These are phyloP conservation scores for Moesziomyces sp. DNA, from an alignment of 1,284 basidiomycete genomes.

Conservation along the genomic window DNA sequence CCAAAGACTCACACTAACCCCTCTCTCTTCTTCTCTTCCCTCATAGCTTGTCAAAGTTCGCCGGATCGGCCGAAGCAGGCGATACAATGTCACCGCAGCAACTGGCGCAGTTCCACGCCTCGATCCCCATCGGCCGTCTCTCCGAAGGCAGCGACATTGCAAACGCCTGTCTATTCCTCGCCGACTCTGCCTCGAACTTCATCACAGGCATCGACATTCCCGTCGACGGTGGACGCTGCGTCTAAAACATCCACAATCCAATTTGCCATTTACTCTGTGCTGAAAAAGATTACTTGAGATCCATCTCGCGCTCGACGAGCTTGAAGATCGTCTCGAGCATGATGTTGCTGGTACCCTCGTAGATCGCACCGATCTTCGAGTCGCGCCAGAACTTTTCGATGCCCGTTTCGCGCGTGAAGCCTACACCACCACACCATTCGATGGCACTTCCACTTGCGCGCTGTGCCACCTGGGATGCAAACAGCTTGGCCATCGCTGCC, in stretches of 20 bases:
- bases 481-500: conserved; percentile 92
- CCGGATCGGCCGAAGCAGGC: conserved; percentile 26
- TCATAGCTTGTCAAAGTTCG: conserved; percentile 30
- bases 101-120: conserved; percentile 32
- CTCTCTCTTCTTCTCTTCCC: background rate
- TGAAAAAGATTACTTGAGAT: conserved; percentile 36
- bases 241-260: conserved; percentile 7
- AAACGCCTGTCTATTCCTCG: conserved; percentile 50
- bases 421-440: conserved; percentile 95
- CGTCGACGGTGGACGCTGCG: conserved; percentile 46
- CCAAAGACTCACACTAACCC: background rate
- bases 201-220: conserved; percentile 45
- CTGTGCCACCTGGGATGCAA: conserved; percentile 87
- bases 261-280: background rate
- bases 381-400: conserved; percentile 87
- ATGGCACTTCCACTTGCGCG: conserved; percentile 87
- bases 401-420: conserved; percentile 84
- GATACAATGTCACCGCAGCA: conserved; percentile 9
- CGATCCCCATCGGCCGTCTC: conserved; percentile 39
- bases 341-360: conserved; percentile 86
- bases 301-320: conserved; percentile 57
- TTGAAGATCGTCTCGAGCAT: conserved; percentile 96
- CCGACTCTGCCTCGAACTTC: conserved; percentile 23
- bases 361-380: conserved; percentile 82
- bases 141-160: conserved; percentile 33